A percentile compares a stretch with the other conserved stretches of the same genome.
These are phyloP conservation scores for Conticribra weissflogii DNA, from an alignment of 108 stramenopile species.

Conservation along the genomic window DNA sequence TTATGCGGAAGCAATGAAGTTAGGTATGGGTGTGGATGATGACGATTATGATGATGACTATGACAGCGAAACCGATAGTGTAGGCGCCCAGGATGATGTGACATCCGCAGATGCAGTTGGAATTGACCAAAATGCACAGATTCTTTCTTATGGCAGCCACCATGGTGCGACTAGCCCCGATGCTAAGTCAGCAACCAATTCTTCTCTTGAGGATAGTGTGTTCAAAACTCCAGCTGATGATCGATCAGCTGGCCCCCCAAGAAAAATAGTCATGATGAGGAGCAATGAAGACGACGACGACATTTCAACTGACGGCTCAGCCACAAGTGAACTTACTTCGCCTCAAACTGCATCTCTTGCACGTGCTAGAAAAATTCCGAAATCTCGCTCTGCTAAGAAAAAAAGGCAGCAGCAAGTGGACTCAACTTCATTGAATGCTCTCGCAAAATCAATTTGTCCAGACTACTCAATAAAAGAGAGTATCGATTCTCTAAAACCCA, in stretches of 20 bases:
- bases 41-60: constrained; percentile 34
- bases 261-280: constrained; percentile 47
- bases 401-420: constrained; percentile 7
- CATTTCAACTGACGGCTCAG: constrained; percentile 28
- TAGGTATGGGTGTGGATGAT: constrained; percentile 57
- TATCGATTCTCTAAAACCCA: constrained; percentile 54
- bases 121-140: background rate
- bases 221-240: background rate
- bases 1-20: constrained; percentile 71
- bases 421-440: constrained; percentile 31
- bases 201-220: background rate
- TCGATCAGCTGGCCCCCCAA: constrained; percentile 24
- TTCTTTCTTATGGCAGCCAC: background rate
- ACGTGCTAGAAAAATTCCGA: background rate
- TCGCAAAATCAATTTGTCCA: constrained; percentile 38
- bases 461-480: constrained; percentile 65
- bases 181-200: constrained; percentile 18
- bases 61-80: constrained; percentile 43
- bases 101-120: background rate
- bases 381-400: constrained; percentile 12
- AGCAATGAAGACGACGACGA: constrained; percentile 30
- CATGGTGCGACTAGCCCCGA: constrained; percentile 6
- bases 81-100: constrained; percentile 25
- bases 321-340: constrained; percentile 29
- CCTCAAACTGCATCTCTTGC: constrained; percentile 5